Conservation (phyloP, 116 monocot genomes). For the Papilionanthe hybrid region DNA sequence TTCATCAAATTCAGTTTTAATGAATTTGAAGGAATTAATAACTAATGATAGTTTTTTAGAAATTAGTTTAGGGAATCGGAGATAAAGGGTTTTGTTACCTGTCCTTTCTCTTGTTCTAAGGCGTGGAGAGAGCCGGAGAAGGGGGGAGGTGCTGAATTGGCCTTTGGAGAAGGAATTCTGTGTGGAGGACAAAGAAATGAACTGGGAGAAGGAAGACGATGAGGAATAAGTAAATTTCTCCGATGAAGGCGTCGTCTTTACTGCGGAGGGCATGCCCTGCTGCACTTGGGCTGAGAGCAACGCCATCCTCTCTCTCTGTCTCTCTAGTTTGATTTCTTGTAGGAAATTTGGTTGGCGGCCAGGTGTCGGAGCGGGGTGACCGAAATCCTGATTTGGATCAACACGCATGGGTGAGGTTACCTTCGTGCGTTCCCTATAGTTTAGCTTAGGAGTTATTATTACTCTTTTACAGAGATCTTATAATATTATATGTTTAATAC, state of each 20-base stretch:
- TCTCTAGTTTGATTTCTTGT: neutral
- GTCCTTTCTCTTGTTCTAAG: constrained; percentile 17
- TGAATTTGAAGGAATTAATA: too few relatives aligned
- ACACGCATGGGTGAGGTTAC: neutral
- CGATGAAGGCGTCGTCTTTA: neutral
- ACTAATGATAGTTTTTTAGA: neutral
- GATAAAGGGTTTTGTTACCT: constrained; percentile 1
- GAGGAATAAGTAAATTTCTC: neutral
- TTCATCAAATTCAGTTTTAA: too few relatives aligned
- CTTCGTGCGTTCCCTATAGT: neutral
- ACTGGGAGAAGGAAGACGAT: neutral
- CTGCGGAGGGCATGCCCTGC: constrained; percentile 4
- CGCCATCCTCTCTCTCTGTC: constrained; percentile 4
- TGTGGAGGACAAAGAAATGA: neutral
- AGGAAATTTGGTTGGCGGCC: constrained; percentile 1
- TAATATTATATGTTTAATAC: too few relatives aligned
- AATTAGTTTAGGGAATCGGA: neutral
- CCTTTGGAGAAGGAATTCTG: constrained; percentile 24
- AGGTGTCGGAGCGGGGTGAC: too few relatives aligned
- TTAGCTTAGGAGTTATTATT: too few relatives aligned
- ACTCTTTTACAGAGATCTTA: too few relatives aligned
- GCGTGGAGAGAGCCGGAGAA: constrained; percentile 6
- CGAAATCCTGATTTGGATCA: too few relatives aligned
- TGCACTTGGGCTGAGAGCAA: neutral
- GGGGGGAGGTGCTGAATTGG: constrained; percentile 8